Evolutionary conservation across 1,139 yeast species (phyloP).

Genomic region (Geotrichum macrosporum): DNA sequence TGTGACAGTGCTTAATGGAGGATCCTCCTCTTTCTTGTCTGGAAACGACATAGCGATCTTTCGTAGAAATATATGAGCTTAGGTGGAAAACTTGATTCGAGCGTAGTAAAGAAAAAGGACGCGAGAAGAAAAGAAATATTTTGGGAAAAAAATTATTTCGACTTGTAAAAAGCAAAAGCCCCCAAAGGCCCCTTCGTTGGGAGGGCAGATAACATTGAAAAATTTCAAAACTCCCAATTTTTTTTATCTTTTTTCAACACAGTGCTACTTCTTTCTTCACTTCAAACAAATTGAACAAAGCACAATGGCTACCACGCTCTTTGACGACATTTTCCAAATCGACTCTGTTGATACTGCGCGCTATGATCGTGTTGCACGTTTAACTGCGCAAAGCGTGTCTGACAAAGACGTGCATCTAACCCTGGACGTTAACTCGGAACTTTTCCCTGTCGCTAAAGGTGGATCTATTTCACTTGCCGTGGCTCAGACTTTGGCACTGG

Average conservation of each 20-base stretch:
- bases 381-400: conserved; percentile 83
- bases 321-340: conserved; percentile 89
- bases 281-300: too few relatives aligned
- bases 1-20: too few relatives aligned
- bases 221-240: not conserved
- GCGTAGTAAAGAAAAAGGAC: conserved; percentile 1
- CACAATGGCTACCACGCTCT: conserved; percentile 72
- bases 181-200: too few relatives aligned
- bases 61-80: not conserved
- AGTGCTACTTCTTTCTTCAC: not conserved
- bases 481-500: conserved; percentile 65
- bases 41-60: conserved; percentile 13
- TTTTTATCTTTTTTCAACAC: not conserved
- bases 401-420: conserved; percentile 79
- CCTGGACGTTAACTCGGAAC: conserved; percentile 85
- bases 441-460: conserved; percentile 76
- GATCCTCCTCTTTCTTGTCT: conserved; percentile 22
- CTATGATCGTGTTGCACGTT: conserved; percentile 87
- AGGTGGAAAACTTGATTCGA: not conserved
- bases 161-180: too few relatives aligned
- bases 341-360: conserved; percentile 83
- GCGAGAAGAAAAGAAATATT: not conserved
- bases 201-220: too few relatives aligned
- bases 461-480: conserved; percentile 85
- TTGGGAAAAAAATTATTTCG: too few relatives aligned